A percentile compares a stretch with the other conserved stretches of the same genome.
These are phyloP conservation scores for Abrus pulchellus DNA, from an alignment of 306 rosid species.

Conservation along the genomic window DNA sequence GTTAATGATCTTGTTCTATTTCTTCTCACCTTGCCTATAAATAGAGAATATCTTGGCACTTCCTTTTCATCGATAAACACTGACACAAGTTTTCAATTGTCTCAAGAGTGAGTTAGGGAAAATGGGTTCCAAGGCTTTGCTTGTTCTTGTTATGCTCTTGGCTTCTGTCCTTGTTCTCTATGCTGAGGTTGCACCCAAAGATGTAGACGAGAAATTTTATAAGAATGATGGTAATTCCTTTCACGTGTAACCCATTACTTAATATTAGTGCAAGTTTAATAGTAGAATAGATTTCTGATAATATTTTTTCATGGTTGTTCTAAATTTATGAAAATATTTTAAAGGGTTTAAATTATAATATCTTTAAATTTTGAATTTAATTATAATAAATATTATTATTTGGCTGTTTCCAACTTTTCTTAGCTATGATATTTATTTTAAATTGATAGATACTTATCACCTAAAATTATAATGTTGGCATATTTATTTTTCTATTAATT, in stretches of 20 bases:
- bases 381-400: no score
- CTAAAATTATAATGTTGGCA: no score
- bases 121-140: slow-evolving; percentile 36
- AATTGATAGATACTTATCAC: no score
- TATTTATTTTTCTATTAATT: no score
- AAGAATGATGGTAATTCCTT: neutral
- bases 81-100: neutral
- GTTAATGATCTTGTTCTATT: neutral
- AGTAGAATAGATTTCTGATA: no score
- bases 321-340: no score
- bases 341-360: no score
- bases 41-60: neutral
- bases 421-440: no score
- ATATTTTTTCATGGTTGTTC: no score
- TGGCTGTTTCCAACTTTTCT: no score
- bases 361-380: no score
- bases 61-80: neutral
- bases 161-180: neutral
- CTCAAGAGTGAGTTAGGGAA: neutral
- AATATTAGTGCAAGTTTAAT: neutral
- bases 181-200: neutral
- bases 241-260: neutral
- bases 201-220: neutral
- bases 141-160: neutral
- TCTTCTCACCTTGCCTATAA: neutral